phyloP scores from a whole-genome alignment of 345 rosid species.

The Bretschneidera sinensis region DNA sequence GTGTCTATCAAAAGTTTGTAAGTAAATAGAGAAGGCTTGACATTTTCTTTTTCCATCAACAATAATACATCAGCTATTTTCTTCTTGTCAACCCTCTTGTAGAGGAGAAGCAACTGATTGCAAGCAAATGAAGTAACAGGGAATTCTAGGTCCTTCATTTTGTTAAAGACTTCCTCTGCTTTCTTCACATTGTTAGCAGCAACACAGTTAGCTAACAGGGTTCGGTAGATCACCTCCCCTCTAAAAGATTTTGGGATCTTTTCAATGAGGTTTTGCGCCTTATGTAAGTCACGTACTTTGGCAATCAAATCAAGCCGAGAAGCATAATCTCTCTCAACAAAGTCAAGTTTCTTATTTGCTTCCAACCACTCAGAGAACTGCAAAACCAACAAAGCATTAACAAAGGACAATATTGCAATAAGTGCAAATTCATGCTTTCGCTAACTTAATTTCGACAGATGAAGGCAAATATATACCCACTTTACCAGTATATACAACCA shows the following conservation, averaged over 20 bases:
- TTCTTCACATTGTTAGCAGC: conserved; percentile 37
- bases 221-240: conserved; percentile 69
- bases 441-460: no score
- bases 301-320: conserved; percentile 76
- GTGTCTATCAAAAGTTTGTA: conserved; percentile 66
- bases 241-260: conserved; percentile 64
- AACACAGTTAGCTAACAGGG: conserved; percentile 72
- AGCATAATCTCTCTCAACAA: conserved; percentile 74
- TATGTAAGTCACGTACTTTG: conserved; percentile 57
- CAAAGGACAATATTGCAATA: neutral
- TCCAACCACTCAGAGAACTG: conserved; percentile 96
- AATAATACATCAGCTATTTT: conserved; percentile 79
- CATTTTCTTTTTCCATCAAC: conserved; percentile 90
- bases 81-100: conserved; percentile 75
- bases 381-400: conserved; percentile 11
- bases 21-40: conserved; percentile 73
- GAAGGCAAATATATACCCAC: no score
- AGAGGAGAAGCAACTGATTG: conserved; percentile 90
- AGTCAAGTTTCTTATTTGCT: conserved; percentile 46
- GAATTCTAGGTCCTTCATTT: conserved; percentile 72
- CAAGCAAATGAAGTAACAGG: conserved; percentile 69
- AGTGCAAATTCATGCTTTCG: neutral
- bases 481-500: no score
- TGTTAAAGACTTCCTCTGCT: conserved; percentile 77
- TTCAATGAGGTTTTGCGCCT: conserved; percentile 58